Conservation (phyloP, 164 flowering plant genomes). For the Berberis thunbergii region DNA sequence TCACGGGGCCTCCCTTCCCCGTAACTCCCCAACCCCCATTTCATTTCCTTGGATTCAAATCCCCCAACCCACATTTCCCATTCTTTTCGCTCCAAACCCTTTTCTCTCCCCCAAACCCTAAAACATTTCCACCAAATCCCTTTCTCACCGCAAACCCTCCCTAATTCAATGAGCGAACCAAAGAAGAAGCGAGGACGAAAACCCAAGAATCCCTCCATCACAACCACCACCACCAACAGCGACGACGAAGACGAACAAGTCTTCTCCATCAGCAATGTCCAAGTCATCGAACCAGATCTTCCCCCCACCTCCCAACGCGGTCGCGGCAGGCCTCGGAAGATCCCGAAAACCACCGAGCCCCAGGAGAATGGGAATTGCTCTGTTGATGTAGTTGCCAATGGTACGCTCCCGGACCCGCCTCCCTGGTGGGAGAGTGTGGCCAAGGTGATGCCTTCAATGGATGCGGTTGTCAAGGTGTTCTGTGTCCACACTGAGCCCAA, state of each 20-base stretch:
- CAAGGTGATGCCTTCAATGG: conserved; percentile 77
- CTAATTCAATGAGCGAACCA: conserved; percentile 1
- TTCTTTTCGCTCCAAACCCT: no score
- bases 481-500: conserved; percentile 96
- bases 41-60: no score
- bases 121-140: no score
- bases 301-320: not conserved
- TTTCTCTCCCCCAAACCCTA: no score
- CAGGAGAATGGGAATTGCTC: no score
- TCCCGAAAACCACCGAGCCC: not conserved
- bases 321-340: not conserved
- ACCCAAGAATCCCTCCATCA: conserved; percentile 20
- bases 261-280: conserved; percentile 12
- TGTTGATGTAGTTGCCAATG: no score
- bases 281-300: no score
- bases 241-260: conserved; percentile 11
- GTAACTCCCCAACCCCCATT: no score
- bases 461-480: conserved; percentile 96
- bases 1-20: no score
- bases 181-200: conserved; percentile 38
- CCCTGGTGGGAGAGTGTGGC: conserved; percentile 11
- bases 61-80: no score
- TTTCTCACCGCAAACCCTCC: not conserved
- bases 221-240: conserved; percentile 21
- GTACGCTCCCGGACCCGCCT: no score